phyloP scores from a whole-genome alignment of 129 eudicot species.

The Scalesia atractyloides region DNA sequence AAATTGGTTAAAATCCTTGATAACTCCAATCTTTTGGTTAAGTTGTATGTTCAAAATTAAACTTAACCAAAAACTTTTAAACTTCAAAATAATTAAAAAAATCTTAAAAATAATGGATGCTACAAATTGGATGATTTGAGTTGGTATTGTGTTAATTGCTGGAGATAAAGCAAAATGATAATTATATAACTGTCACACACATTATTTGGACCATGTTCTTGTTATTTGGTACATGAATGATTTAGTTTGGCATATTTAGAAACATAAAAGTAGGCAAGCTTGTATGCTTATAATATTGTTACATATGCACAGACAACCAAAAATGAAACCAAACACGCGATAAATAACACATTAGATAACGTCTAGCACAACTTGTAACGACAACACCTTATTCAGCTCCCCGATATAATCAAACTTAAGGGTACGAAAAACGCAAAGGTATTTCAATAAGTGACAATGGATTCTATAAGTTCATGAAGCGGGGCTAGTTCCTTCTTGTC shows the following conservation, averaged over 20 bases:
- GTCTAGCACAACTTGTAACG: slow-evolving; percentile 28
- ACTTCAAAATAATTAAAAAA: too few relatives aligned
- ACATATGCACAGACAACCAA: not conserved
- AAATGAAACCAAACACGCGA: slow-evolving; percentile 12
- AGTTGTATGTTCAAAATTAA: too few relatives aligned
- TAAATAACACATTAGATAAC: slow-evolving; percentile 20
- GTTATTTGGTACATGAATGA: not conserved
- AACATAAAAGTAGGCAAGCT: not conserved
- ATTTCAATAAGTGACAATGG: slow-evolving; percentile 68
- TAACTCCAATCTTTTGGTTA: too few relatives aligned
- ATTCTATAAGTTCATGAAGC: slow-evolving; percentile 89
- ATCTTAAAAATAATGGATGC: not conserved
- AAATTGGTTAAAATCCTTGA: too few relatives aligned
- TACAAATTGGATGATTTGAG: not conserved
- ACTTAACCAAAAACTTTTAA: too few relatives aligned
- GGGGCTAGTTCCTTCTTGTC: slow-evolving; percentile 98
- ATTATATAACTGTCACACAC: not conserved
- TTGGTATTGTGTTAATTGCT: not conserved
- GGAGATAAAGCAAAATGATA: slow-evolving; percentile 3
- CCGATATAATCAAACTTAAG: slow-evolving; percentile 16
- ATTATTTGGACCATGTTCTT: slow-evolving; percentile 9
- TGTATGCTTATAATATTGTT: not conserved
- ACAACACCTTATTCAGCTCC: slow-evolving; percentile 34
- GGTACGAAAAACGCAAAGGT: slow-evolving; percentile 13
- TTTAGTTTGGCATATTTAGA: not conserved